Evolutionary conservation across 2,329 filamentous ascomycete species (phyloP), one percentile per base, ranked within the genome.

Genomic region (Nemania serpens): DNA sequence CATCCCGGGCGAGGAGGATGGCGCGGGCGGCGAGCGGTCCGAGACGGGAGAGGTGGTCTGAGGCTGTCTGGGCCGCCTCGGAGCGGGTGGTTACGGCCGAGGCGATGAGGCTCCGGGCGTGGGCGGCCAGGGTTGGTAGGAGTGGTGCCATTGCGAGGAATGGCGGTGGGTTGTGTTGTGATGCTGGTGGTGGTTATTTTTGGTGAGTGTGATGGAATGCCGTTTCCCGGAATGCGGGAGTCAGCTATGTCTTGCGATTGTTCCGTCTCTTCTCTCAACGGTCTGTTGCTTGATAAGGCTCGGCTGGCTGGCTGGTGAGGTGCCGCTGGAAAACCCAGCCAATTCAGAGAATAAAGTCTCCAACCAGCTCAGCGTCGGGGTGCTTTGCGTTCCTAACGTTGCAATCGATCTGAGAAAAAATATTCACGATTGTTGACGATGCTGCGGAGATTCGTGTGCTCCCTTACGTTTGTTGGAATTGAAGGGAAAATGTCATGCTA

Each of bases 11-110:
- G 9, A 76, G 66, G 6, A 84, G 75, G n/a, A 81, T 61, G 5
- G 76, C 75, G 46, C 74, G 76, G 11, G 78, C 81, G 15, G 76
- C 72, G 3, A 84, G 70, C 3, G 80, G 79, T 1, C 79, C 79
- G 15, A 78, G 73, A 13, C 73, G 68, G 1, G 74, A 68, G 39
- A 72, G 66, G 48, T 64, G 62, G 49, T 46, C 62, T 33, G 72
- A 69, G 51, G 69, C 62, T 25, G 72, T 66, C 60, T 77, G 66
- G 58, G 71, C 61, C 52, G 69, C 68, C 43, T 64, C 63, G n/a
- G 50, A 48, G n/a, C 46, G 62, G 10, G 67, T 66, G 48, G 43
- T 51, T 10, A 63, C 54, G 47, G 69, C 67, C 18, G 69, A 66
- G 49, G 68, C 62, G 51, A 74, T 45, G 6, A 74, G 53, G 59